Evolutionary conservation across 2,329 filamentous ascomycete genomes (phyloP), one percentile per base, ranked within the genome.

Genomic region (Pseudovirgaria hyperparasitica): DNA sequence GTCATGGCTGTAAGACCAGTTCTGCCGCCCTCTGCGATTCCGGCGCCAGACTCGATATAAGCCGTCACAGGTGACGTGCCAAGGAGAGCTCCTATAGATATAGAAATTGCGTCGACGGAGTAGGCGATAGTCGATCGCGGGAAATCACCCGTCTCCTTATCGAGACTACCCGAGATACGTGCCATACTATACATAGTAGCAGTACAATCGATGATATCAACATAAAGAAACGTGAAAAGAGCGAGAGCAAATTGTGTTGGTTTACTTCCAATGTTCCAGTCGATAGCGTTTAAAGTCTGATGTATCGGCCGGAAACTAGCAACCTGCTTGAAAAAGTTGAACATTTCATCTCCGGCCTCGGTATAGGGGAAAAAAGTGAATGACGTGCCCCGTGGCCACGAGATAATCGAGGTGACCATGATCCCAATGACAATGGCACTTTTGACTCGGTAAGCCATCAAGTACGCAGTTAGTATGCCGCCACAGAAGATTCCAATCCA

Each of bases 151-250:
- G 82, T 86, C 23, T 74, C 68, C 32, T 79, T 73, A 39, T 92
- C 81, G 42, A 92, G 76, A 23, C 82, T 72, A 19, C 80, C 74
- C 39, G 76, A 79, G 48, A 87, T 87, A 13, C 76, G 76, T 14
- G 84, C 84, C 82, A 92, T 92, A 20, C 79, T 79, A 57, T 92
- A 92, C 28, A 92, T 60, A 0, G 84, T 92, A 35, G 82, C 84
- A 0, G 84, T 92, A 37, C 75, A 80, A 54, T 92, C 84, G 27
- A 92, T 72, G 33, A 92, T 87, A 46, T 92, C 84, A 38, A 92
- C 82, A 42, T 92, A 92, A n/a, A 92, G 61, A 27, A 92, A 92
- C 2, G 84, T 92, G 50, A 92, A 76, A 29, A 92, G 70, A 1
- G 84, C 84, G 26, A 90, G 65, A 10, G 74, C 78, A 42, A 92